These are phyloP conservation scores for Scenedesmus sp. DNA, from an alignment of 163 green algal genomes.

Conservation along the genomic window DNA sequence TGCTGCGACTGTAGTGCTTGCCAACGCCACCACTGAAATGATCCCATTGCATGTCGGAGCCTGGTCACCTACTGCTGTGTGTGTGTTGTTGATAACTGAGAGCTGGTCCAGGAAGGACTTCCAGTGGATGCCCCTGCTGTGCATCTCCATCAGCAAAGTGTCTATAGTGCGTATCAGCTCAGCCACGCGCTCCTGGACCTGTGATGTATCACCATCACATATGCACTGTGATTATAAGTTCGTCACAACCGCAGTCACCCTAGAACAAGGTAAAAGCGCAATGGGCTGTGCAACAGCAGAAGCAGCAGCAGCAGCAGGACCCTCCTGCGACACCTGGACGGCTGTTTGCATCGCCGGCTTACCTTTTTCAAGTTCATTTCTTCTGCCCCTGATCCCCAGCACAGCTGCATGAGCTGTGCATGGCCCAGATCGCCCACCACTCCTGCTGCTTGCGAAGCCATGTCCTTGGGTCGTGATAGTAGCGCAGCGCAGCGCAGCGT, in stretches of 20 bases:
- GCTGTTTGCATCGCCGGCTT: not conserved
- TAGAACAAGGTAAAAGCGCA: no score
- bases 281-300: no score
- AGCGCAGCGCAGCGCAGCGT: not conserved
- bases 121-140: constrained; percentile 10
- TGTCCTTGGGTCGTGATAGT: not conserved
- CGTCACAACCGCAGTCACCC: no score
- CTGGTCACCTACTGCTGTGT: constrained; percentile 37
- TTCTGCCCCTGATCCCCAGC: not conserved
- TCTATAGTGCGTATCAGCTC: constrained; percentile 35
- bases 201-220: not conserved
- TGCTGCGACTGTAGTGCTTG: not conserved
- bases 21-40: not conserved
- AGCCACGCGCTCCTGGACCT: constrained; percentile 45
- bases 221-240: not conserved
- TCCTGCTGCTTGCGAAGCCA: constrained; percentile 14
- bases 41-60: not conserved
- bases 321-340: not conserved
- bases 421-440: not conserved
- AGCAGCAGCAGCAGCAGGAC: not conserved
- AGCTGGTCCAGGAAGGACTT: constrained; percentile 30
- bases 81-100: constrained; percentile 44
- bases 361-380: constrained; percentile 37
- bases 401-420: constrained; percentile 39
- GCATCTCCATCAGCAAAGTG: constrained; percentile 31